Percentiles rank a stretch among this genome's conserved stretches.
Conservation (phyloP, 1,284 basidiomycete species). For the Cryptococcus sp. region DNA sequence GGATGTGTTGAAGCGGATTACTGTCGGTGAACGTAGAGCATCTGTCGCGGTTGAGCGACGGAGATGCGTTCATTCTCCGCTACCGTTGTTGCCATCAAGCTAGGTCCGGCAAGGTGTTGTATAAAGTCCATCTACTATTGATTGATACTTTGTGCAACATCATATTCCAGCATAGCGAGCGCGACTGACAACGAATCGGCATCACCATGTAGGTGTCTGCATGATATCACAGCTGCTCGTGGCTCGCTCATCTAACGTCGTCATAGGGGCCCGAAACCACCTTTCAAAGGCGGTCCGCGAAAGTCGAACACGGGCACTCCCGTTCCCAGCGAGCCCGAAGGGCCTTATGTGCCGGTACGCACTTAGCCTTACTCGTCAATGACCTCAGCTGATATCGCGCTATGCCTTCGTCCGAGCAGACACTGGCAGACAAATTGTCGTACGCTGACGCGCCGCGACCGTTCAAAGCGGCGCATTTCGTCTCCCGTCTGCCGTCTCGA, state of each 20-base stretch:
- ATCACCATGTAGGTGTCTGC: no score
- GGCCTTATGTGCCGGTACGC: conserved; percentile 6
- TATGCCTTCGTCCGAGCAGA: conserved; percentile 14
- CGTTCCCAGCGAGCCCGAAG: conserved; percentile 27
- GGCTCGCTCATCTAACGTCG: neutral
- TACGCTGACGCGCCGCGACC: conserved; percentile 47
- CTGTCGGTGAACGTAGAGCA: no score
- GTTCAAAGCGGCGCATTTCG: conserved; percentile 45
- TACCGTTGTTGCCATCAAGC: no score
- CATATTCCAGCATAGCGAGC: neutral
- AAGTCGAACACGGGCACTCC: conserved; percentile 47
- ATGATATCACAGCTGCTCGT: no score
- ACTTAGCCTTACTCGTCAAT: neutral
- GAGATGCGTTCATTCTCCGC: neutral
- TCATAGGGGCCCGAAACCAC: conserved; percentile 22
- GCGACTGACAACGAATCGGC: no score
- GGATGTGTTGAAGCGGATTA: no score
- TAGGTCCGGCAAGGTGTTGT: neutral
- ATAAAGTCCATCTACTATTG: neutral
- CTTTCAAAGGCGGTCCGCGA: conserved; percentile 21
- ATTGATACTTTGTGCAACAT: neutral
- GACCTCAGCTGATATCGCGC: neutral
- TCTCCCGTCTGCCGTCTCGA: conserved; percentile 39
- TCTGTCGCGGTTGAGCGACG: neutral
- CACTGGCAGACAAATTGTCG: conserved; percentile 43